Base-by-base conservation (phyloP, 805 yeast genomes). In the Wickerhamomyces bovis region DNA sequence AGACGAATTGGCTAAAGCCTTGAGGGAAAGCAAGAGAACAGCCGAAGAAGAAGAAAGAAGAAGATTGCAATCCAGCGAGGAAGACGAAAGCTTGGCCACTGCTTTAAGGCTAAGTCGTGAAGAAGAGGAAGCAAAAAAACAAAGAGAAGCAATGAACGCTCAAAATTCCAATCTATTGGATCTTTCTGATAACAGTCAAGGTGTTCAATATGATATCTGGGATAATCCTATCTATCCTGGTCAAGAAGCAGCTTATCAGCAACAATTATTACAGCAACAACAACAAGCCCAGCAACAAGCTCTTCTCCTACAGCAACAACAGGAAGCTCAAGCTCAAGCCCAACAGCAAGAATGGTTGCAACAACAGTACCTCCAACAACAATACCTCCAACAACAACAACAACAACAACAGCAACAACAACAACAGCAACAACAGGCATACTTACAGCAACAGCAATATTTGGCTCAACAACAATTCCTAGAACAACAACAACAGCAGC, bases 31-130 rank as follows among this genome's bases (percentile, higher is more conserved):
- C 44, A 77, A 79, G 58, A 64, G 73, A 56, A 87, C 96, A 2
- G 97, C 95, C 1, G 89, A 85, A 53, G 90, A 86, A 51, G 97
- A 89, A 54, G 85, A 80, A 51, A 73, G 72, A 44, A 72, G 83
- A 52, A 71, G 81, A 55, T 70, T 83, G 46, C 69, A 77, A 46
- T 68, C 63, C 28, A 51, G 52, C 18, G 52, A 49, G 3, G 63
- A 54, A 7, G 75, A 70, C 39, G 75, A 71, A 36, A 89, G 83
- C 23, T 70, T 86, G 43, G 76, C 77, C 48, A 77, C 80, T 40
- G 95, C 95, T 1, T 70, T 85, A 49, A 77, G 79, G 64, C 72
- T 87, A 54, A 78, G 87, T 39, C 67, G 81, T 57, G 95, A 86
- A 67, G 92, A 87, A 61, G 92, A 85, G 58, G 84, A 82, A 65